A percentile compares a stretch with the other conserved stretches of the same genome.
Conservation (phyloP, 306 rosid species). For the Trifolium fragiferum region DNA sequence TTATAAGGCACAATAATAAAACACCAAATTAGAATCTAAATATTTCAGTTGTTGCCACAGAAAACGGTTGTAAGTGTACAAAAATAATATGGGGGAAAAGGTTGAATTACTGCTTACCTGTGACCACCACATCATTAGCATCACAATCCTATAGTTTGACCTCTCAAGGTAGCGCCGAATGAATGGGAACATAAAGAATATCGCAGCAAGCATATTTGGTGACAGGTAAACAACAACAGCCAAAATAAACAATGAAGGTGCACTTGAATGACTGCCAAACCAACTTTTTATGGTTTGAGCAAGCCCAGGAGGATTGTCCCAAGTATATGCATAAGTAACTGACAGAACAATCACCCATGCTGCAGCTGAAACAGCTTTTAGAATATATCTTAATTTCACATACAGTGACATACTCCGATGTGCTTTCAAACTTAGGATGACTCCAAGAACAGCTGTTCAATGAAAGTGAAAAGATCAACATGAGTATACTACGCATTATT, state of each 20-base stretch:
- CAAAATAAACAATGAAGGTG: slow-evolving; percentile 89
- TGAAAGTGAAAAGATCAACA: slow-evolving; percentile 11
- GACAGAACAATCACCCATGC: slow-evolving; percentile 94
- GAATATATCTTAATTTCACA: slow-evolving; percentile 84
- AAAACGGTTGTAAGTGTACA: slow-evolving; percentile 10
- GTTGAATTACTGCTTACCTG: slow-evolving; percentile 62
- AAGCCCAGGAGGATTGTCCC: slow-evolving; percentile 95
- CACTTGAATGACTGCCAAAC: slow-evolving; percentile 73
- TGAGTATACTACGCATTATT: slow-evolving; percentile 29
- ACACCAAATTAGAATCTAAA: slow-evolving; percentile 36
- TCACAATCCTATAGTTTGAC: slow-evolving; percentile 85
- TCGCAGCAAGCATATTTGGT: slow-evolving; percentile 90
- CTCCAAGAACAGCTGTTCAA: slow-evolving; percentile 88
- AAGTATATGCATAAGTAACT: slow-evolving; percentile 84
- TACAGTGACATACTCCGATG: slow-evolving; percentile 78
- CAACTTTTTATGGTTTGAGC: slow-evolving; percentile 93
- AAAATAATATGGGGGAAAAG: background rate
- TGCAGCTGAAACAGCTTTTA: slow-evolving; percentile 90
- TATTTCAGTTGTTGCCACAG: slow-evolving; percentile 10
- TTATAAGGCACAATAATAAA: slow-evolving; percentile 38
- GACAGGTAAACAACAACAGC: slow-evolving; percentile 91
- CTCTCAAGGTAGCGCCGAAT: slow-evolving; percentile 93
- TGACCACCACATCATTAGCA: slow-evolving; percentile 99
- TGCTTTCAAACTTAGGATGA: slow-evolving; percentile 91
- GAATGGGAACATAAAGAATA: slow-evolving; percentile 83